A percentile compares a stretch with the other conserved stretches of the same genome.
phyloP scores from a whole-genome alignment of 139 green algal genomes.

The Gonium pectorale region DNA sequence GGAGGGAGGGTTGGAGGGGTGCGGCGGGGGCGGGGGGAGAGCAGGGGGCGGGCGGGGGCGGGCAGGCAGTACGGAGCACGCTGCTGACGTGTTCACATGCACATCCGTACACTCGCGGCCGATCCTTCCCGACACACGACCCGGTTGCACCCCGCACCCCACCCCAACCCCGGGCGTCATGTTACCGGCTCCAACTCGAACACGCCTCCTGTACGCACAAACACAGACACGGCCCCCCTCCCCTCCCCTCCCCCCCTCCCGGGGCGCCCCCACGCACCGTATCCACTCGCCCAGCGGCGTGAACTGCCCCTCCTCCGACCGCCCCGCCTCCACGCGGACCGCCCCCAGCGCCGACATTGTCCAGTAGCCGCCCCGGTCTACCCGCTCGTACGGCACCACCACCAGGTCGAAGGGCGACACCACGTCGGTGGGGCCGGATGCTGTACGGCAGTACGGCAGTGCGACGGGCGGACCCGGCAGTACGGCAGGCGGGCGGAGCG shows the following conservation, averaged over 20 bases:
- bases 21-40: background rate
- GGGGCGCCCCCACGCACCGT: conserved; percentile 15
- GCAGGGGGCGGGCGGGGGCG: too few species aligned
- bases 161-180: too few species aligned
- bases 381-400: conserved; percentile 45
- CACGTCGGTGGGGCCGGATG: conserved; percentile 23
- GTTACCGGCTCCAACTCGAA: too few species aligned
- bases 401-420: conserved; percentile 54
- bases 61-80: too few species aligned
- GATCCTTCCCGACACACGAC: too few species aligned
- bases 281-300: conserved; percentile 57
- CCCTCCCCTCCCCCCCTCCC: background rate
- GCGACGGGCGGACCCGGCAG: too few species aligned
- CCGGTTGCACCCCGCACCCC: too few species aligned
- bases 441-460: too few species aligned
- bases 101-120: too few species aligned
- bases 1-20: background rate
- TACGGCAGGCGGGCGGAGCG: background rate
- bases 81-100: too few species aligned
- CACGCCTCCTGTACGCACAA: too few species aligned
- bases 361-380: conserved; percentile 35
- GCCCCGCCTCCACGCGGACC: conserved; percentile 18
- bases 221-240: too few species aligned
- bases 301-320: conserved; percentile 46
- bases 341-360: conserved; percentile 54